Percentiles rank a stretch among this genome's conserved stretches.
Evolutionary conservation across 306 rosid genomes (phyloP).

Genomic region (Inga laurina): DNA sequence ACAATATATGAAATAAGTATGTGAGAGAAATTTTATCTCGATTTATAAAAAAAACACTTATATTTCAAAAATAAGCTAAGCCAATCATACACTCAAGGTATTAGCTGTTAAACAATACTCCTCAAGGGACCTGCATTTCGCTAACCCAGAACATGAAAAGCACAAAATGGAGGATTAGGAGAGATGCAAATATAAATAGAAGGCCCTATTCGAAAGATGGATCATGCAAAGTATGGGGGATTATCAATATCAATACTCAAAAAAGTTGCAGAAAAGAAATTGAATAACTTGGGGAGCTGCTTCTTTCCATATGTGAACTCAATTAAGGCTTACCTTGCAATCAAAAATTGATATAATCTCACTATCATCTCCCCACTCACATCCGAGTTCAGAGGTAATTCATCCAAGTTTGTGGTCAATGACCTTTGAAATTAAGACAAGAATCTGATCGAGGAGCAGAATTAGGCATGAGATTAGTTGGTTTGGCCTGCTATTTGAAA

Average conservation of each 20-base stretch:
- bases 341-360: not conserved
- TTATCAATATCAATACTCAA: too few relatives aligned
- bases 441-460: not conserved
- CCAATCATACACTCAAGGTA: not conserved
- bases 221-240: not conserved
- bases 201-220: not conserved
- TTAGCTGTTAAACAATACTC: not conserved
- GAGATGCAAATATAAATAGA: not conserved
- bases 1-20: too few relatives aligned
- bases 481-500: not conserved
- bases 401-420: not conserved
- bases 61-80: too few relatives aligned
- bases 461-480: not conserved
- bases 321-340: not conserved
- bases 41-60: too few relatives aligned
- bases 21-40: too few relatives aligned
- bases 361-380: not conserved
- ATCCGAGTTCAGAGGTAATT: not conserved
- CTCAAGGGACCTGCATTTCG: too few relatives aligned
- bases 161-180: not conserved
- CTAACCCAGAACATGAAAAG: not conserved
- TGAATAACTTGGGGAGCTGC: not conserved
- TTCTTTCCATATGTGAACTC: not conserved
- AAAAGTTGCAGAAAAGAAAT: not conserved
- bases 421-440: not conserved